Evolutionary conservation across 2,329 filamentous ascomycete species (phyloP).

Genomic region (Trichoderma atroviride): DNA sequence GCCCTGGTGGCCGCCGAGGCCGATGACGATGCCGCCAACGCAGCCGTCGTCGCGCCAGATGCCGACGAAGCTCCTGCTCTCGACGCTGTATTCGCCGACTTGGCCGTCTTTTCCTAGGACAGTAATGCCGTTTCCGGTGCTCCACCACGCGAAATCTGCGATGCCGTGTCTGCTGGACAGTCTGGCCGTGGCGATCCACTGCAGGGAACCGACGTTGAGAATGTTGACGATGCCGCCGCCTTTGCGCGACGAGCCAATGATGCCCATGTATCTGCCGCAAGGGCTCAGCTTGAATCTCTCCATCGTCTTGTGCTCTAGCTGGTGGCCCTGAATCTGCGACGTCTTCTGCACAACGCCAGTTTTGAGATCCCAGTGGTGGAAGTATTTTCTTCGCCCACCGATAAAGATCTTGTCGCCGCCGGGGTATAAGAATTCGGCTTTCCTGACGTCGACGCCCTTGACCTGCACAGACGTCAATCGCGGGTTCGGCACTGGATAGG

Average conservation of each 20-base stretch:
- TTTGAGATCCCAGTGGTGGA: slow-evolving; percentile 90
- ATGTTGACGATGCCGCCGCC: slow-evolving; percentile 89
- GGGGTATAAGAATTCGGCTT: slow-evolving; percentile 76
- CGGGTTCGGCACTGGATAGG: slow-evolving; percentile 79
- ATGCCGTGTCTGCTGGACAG: slow-evolving; percentile 82
- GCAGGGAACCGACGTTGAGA: slow-evolving; percentile 74
- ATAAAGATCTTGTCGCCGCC: slow-evolving; percentile 81
- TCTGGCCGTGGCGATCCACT: slow-evolving; percentile 84
- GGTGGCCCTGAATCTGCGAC: slow-evolving; percentile 71
- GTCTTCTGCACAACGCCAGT: slow-evolving; percentile 83
- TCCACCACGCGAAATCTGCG: slow-evolving; percentile 93
- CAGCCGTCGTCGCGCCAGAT: slow-evolving; percentile 91
- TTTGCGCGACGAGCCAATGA: slow-evolving; percentile 78
- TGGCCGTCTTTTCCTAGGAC: slow-evolving; percentile 86
- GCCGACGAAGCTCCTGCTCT: slow-evolving; percentile 68
- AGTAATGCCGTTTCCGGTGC: slow-evolving; percentile 76
- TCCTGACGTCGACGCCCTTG: slow-evolving; percentile 78
- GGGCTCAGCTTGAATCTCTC: slow-evolving; percentile 87
- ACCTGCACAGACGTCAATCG: slow-evolving; percentile 88
- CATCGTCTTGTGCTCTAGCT: slow-evolving; percentile 85
- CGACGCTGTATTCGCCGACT: slow-evolving; percentile 84
- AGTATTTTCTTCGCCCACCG: slow-evolving; percentile 84
- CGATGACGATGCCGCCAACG: slow-evolving; percentile 79
- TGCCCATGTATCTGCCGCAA: slow-evolving; percentile 81
- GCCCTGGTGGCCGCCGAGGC: slow-evolving; percentile 71